Evolutionary conservation across 495 filamentous ascomycete species (phyloP).

Genomic region (Penicillium verhagenii): DNA sequence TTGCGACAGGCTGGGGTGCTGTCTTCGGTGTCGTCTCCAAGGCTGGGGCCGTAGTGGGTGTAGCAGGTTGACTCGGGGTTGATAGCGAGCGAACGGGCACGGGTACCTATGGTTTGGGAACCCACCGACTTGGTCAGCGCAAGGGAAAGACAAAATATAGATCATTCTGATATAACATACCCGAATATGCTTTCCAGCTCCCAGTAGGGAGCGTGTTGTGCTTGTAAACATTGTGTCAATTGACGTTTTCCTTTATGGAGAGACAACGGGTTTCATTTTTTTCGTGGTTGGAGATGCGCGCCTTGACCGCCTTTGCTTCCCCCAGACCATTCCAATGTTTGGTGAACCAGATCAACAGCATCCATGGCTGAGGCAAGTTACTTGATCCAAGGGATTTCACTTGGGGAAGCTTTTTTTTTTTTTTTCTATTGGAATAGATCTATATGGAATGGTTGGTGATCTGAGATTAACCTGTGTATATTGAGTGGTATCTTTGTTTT

Average conservation of each 20-base stretch:
- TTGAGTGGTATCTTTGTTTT: too few species aligned
- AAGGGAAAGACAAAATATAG: too few species aligned
- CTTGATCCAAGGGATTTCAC: conserved; percentile 2
- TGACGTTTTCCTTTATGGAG: background rate
- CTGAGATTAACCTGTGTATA: too few species aligned
- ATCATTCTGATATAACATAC: conserved; percentile 8
- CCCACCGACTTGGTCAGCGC: background rate
- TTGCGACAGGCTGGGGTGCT: conserved; percentile 7
- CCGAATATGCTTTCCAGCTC: conserved; percentile 19
- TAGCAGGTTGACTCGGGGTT: conserved; percentile 18
- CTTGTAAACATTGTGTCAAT: conserved; percentile 25
- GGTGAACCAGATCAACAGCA: too few species aligned
- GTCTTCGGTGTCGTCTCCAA: conserved; percentile 17
- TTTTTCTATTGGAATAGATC: background rate
- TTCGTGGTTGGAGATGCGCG: conserved; percentile 7
- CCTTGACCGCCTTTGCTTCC: conserved; percentile 18
- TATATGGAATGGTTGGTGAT: too few species aligned
- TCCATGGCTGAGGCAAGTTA: background rate
- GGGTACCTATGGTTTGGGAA: conserved; percentile 15
- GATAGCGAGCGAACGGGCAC: conserved; percentile 27
- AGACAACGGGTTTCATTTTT: conserved; percentile 18
- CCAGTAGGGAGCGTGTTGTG: conserved; percentile 26
- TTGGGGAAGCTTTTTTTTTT: background rate
- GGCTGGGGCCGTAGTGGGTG: conserved; percentile 12
- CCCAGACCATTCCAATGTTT: too few species aligned